These are phyloP conservation scores for Monilinia fructigena DNA, from an alignment of 2,329 filamentous ascomycete genomes.

Conservation along the genomic window DNA sequence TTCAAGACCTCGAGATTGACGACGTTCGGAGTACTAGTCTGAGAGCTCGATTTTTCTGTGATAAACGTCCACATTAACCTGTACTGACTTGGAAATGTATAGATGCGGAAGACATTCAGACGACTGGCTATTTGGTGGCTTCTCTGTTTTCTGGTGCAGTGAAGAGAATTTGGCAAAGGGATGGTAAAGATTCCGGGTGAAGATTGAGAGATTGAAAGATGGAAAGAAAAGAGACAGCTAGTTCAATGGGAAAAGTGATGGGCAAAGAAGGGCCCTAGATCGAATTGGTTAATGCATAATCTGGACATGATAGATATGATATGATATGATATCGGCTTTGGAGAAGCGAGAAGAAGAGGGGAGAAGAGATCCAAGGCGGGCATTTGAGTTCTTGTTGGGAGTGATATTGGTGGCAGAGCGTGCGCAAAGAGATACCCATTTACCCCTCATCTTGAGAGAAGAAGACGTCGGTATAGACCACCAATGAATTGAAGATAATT, in stretches of 20 bases:
- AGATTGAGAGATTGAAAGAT: not conserved
- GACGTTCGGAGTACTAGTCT: not conserved
- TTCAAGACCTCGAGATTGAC: not conserved
- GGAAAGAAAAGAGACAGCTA: not conserved
- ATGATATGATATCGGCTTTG: not conserved
- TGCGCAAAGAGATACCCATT: not conserved
- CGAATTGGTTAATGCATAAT: not conserved
- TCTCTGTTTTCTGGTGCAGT: constrained; percentile 18
- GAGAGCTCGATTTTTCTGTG: not conserved
- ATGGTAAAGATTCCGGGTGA: constrained; percentile 18
- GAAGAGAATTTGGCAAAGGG: constrained; percentile 26
- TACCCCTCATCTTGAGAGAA: not conserved
- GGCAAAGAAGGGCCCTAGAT: not conserved
- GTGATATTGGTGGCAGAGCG: not conserved
- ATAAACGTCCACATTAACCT: not conserved
- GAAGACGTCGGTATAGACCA: not conserved
- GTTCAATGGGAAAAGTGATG: not conserved
- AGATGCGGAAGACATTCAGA: constrained; percentile 27
- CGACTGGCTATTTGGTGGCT: constrained; percentile 27
- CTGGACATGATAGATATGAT: not conserved
- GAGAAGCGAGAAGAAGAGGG: not conserved
- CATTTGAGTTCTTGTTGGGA: not conserved
- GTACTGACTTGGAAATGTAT: not conserved
- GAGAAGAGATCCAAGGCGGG: not conserved
- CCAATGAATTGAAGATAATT: not conserved